Base-by-base conservation (phyloP, 129 eudicot genomes). In the Logfia minima region DNA sequence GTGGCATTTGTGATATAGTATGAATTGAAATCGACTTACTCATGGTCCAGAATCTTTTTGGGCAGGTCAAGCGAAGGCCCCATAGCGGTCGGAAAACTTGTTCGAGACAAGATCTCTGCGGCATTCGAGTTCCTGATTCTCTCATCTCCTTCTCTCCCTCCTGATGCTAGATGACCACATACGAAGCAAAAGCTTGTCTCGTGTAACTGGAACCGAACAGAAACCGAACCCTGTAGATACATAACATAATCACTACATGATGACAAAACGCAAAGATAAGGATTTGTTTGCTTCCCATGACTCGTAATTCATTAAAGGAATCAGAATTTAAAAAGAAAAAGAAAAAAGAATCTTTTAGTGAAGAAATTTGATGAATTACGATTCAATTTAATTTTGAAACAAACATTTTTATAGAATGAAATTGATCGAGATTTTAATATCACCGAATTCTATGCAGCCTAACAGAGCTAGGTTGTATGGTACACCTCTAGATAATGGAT, bases 181-280 rank as follows among this genome's bases (percentile, higher is more conserved):
- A 91, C 76, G 74, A 91, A 88, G 83, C 97, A 91, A 74, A 91
- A 88, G 77, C 90, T 86, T 72, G 93, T 91, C 84, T 83, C 88
- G 51, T 87, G 87, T 58, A 91, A 82, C 68, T 63, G 81, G 68
- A 91, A 88, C 18, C 97, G 84, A 71, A 91, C 89, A 0, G 93
- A 83, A 8, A 88, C 87, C 5, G 97, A 85, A 16, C 97, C 97
- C 97, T 91, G 80, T n/a, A 75, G 3, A 59, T 72, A 10, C 19
- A 64, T 75, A 19, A 43, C 32, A 77, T 34, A 56, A 16, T 67
- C 32, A 66, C 9, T 48, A 19, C 29, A 26, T 24, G 63, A 51
- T 23, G n/a, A 71, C 11, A 71, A 5, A 28, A 11, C 9, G 0
- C 10, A 41, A 9, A 10, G 4, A 41, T 9, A 9, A 2, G 4